Evolutionary conservation across 1,284 basidiomycete species (phyloP), one percentile per base, ranked within the genome.

Genomic region (Austropuccinia psidii): DNA sequence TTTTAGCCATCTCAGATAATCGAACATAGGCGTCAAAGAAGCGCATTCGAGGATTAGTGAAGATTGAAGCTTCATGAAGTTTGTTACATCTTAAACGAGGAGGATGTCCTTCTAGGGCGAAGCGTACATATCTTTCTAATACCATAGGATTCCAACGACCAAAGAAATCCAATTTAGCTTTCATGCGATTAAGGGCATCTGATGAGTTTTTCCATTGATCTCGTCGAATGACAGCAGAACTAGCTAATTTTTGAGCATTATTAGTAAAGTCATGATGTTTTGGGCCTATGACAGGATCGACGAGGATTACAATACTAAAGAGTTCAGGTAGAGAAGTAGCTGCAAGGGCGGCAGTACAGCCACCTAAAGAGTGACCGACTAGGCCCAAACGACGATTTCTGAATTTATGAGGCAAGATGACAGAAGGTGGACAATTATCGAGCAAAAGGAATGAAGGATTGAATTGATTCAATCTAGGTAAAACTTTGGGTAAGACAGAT

Each of bases 341-440:
- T 0, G 87, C 87, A 29, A 88, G 84, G 5, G 83, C 79, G 4
- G 77, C 52, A 35, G 74, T 55, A n/a, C 29, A 75, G 45, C 65
- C 77, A 31, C 73, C 75, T 17, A 58, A 52, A 4, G 45, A 50
- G 47, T 50, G 24, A 27, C 60, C 60, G 13, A 47, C 49, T 35
- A 73, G 61, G 24, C 33, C 21, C 13, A 64, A 35, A 17, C 27
- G 47, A 37, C 41, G 33, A 5, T 4, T 31, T 7, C 68, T 55
- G 55, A 55, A 72, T 7, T 49, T 37, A 35, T 61, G 35, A 31
- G 66, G 31, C 33, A 17, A 90, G 88, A 85, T 83, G 2, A 86
- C 85, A 76, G 86, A 88, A 1, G 89, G 90, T 74, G 89, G 87
- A 0, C 90, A 93, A 79, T 96, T 91, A 0, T 91, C 92, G 2